Evolutionary conservation across 2,329 filamentous ascomycete genomes (phyloP), one percentile per base, ranked within the genome.

Genomic region (Microcyclosporella mali): DNA sequence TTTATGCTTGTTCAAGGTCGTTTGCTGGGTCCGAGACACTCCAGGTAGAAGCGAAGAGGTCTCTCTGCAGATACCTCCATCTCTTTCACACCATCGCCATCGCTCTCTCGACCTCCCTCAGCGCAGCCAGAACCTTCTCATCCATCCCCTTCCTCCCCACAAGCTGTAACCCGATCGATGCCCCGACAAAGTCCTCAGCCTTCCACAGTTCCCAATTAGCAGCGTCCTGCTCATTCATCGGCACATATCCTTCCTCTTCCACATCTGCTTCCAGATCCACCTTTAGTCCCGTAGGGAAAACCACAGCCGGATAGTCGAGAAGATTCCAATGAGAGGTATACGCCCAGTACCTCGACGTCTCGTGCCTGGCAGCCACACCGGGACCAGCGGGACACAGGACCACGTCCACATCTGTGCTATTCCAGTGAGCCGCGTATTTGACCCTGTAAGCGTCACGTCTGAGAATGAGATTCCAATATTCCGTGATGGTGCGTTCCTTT

Each of bases 311-410:
- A 41, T 58, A 58, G 58, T 86, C 81, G 1, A 85, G 70, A 32
- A 85, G 54, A 56, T 85, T 86, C 79, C 81, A 85, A 47, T 80
- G 74, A 0, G 73, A 66, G 0, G 79, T 83, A 52, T 85, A 86
- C 1, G 73, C 73, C 79, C 80, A 85, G 51, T 77, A 77, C 29
- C 62, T 68, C 58, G 82, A 55, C 46, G 68, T 63, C 50, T 77
- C 60, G 49, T 79, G 70, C 47, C 74, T 63, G 2, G 70, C 75
- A n/a, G 77, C 77, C 2, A 68, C 67, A 1, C 74, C 71, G 1
- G 78, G 76, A 0, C 73, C 74, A 0, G 70, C 74, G 0, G 81
- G 81, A 42, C 74, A 79, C 1, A 85, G 65, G 27, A 85, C 74
- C 0, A 80, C 75, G 58, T 85, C 81, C 7, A 82, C 70, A 0